Base-by-base conservation (phyloP, 495 filamentous ascomycete species). In the Articulospora tetracladia region DNA sequence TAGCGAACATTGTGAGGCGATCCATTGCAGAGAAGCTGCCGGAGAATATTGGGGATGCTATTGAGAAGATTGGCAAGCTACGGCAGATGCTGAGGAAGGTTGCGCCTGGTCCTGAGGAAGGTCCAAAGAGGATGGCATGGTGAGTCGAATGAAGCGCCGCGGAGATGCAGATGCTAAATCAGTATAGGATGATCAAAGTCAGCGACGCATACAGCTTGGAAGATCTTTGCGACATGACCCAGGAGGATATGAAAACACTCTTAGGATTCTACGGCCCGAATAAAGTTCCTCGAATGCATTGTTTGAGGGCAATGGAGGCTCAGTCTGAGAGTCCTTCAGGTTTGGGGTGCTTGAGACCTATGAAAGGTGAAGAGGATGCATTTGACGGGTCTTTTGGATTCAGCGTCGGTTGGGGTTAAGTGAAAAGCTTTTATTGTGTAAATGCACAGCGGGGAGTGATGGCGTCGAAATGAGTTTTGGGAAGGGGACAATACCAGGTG, bases 61-160 rank as follows among this genome's bases (percentile, higher is more conserved):
- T 98, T 55, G 78, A 86, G 71, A 87, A 88, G 63, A 86, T 98
- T 24, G 94, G 94, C 0, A 77, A 77, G 66, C 72, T 98, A 67
- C 79, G 94, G 60, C 84, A 81, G 73, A 93, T 88, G 77, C 71
- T 98, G 61, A 76, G 94, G 25, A 82, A 83, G 68, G 71, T 96
- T 34, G 93, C 91, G 3, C 91, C 94, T 0, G 71, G 72, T 4
- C 64, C 72, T 0, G 82, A 88, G 25, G 88, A 97, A 53, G 92
- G 93, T 0, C 86, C 89, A 7, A 93, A 91, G 77, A 77, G 94
- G 59, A 98, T 98, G 94, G 82, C 86, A 65, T 98, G 94, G 91
- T 89, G 70, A 58, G 83, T 68, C 59, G 15, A 1, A 34, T 55
- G 13, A 17, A 22, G 22, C 23, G 47, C 17, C 47, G 10, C 10